Percentiles rank a stretch among this genome's conserved stretches.
Conservation (phyloP, 305 asterid species). For the Ilex paraguariensis region DNA sequence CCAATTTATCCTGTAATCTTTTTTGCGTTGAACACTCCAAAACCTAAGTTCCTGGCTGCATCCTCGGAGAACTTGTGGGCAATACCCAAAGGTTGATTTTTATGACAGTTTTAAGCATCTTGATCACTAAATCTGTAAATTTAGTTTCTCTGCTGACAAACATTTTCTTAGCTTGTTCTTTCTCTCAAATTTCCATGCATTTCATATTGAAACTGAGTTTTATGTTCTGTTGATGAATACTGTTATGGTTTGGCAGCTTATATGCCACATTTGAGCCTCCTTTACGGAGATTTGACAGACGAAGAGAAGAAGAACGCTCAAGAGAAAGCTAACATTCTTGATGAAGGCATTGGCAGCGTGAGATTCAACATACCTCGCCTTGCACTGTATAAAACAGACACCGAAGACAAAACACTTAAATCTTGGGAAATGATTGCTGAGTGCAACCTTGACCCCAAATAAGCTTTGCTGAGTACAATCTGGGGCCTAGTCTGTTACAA, state of each 20-base stretch:
- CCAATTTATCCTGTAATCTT: too few species aligned
- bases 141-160: neutral
- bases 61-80: too few species aligned
- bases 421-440: slow-evolving; percentile 91
- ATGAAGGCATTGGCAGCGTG: slow-evolving; percentile 44
- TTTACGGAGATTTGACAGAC: slow-evolving; percentile 63
- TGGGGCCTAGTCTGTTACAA: too few species aligned
- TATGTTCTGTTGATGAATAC: neutral
- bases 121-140: neutral
- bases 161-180: too few species aligned
- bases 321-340: slow-evolving; percentile 58
- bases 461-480: too few species aligned
- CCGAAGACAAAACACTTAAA: slow-evolving; percentile 67
- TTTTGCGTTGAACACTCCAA: too few species aligned
- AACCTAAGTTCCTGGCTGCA: too few species aligned
- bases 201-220: too few species aligned
- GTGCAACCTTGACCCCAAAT: too few species aligned
- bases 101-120: too few species aligned
- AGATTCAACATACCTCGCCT: slow-evolving; percentile 52
- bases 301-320: slow-evolving; percentile 70
- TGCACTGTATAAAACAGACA: slow-evolving; percentile 69
- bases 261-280: slow-evolving; percentile 94
- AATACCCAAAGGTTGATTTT: too few species aligned
- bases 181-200: too few species aligned
- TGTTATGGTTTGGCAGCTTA: slow-evolving; percentile 50